phyloP scores from a whole-genome alignment of 2,329 filamentous ascomycete species.

The Cladophialophora psammophila region DNA sequence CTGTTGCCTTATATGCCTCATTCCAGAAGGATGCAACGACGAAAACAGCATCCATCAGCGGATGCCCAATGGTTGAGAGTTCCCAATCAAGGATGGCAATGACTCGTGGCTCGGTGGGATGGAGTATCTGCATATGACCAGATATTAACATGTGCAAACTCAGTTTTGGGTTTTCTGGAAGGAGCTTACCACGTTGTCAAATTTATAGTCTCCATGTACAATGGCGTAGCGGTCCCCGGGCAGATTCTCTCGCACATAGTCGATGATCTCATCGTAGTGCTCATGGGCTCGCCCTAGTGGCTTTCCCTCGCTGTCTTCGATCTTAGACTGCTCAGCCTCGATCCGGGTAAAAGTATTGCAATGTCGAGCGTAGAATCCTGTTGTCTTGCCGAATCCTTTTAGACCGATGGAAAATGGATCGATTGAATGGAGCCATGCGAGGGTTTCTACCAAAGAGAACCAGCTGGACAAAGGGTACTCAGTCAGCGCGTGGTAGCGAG shows the following conservation, averaged over 20 bases:
- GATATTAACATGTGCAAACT: background rate
- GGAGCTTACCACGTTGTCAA: conserved; percentile 69
- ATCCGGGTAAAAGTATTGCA: conserved; percentile 77
- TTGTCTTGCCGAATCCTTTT: conserved; percentile 68
- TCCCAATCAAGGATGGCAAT: conserved; percentile 92
- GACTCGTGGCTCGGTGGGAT: conserved; percentile 77
- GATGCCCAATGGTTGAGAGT: conserved; percentile 88
- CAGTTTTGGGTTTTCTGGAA: background rate
- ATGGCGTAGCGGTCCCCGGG: conserved; percentile 74
- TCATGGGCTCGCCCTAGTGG: conserved; percentile 76
- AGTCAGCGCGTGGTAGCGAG: background rate
- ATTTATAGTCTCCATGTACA: conserved; percentile 89
- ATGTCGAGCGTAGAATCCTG: conserved; percentile 80
- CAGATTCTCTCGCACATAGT: conserved; percentile 73
- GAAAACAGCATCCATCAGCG: conserved; percentile 55
- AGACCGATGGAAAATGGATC: conserved; percentile 67
- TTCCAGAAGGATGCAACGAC: conserved; percentile 31
- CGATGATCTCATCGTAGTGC: conserved; percentile 65
- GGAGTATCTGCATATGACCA: conserved; percentile 58
- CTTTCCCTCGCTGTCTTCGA: conserved; percentile 71
- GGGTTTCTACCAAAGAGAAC: conserved; percentile 53
- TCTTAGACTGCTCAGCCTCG: conserved; percentile 72
- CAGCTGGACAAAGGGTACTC: conserved; percentile 10
- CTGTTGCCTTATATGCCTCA: conserved; percentile 5
- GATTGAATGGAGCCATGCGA: conserved; percentile 78